Evolutionary conservation across 495 filamentous ascomycete genomes (phyloP).

Genomic region (Neurospora sp.): DNA sequence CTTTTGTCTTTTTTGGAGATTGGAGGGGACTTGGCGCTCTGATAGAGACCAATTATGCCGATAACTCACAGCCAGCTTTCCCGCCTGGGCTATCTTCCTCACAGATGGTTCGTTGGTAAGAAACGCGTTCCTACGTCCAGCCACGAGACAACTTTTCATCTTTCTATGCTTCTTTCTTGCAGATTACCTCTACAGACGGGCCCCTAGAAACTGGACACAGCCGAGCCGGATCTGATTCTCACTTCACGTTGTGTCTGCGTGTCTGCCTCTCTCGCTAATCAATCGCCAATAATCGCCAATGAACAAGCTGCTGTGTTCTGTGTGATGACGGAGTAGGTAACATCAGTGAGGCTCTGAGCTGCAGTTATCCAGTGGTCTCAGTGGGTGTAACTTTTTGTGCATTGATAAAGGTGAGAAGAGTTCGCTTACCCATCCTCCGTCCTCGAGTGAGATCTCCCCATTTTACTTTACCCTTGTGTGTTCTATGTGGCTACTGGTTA

Average conservation of each 20-base stretch:
- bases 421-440: background rate
- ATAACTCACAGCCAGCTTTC: no score
- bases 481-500: no score
- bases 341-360: background rate
- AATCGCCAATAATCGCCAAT: background rate
- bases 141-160: background rate
- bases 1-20: background rate
- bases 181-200: background rate
- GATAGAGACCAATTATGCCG: background rate
- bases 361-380: background rate
- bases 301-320: background rate
- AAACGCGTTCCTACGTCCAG: no score
- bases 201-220: no score
- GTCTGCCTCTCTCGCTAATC: background rate
- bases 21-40: background rate
- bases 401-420: background rate
- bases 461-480: background rate
- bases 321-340: background rate
- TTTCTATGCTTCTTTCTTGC: background rate
- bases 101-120: no score
- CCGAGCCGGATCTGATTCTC: background rate
- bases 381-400: background rate
- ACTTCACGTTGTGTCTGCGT: background rate
- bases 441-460: background rate
- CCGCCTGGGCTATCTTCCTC: no score